These are phyloP conservation scores for Musa beccarii DNA, from an alignment of 176 grass and related monocot species.

Conservation along the genomic window DNA sequence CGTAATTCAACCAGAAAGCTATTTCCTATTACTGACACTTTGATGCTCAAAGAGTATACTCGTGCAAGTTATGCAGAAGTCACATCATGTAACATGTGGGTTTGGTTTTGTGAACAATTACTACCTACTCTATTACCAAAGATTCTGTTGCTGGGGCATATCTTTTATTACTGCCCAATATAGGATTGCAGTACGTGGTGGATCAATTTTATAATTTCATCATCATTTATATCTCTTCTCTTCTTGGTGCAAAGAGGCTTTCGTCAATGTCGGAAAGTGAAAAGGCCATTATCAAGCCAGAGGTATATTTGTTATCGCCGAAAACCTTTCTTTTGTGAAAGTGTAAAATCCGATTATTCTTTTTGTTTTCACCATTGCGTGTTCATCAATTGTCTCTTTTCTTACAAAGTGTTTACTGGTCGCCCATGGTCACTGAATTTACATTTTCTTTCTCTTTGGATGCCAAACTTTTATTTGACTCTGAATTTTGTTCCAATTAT, in stretches of 20 bases:
- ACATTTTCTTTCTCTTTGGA: neutral
- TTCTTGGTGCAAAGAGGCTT: neutral
- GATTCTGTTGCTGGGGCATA: neutral
- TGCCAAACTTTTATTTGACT: too few species aligned
- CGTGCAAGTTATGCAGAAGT: neutral
- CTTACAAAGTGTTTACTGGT: neutral
- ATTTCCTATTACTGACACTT: neutral
- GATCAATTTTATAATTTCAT: neutral
- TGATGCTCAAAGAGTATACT: neutral
- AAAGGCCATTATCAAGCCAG: constrained; percentile 9
- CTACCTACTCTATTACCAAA: neutral
- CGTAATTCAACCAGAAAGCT: too few species aligned
- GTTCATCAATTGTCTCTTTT: neutral
- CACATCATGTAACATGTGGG: neutral
- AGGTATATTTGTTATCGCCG: neutral
- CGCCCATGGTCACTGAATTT: neutral
- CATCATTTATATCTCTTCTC: neutral
- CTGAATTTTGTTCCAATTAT: neutral
- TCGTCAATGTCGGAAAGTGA: neutral
- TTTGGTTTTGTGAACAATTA: neutral
- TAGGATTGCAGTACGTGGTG: neutral
- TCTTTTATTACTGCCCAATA: neutral
- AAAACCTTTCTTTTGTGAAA: neutral
- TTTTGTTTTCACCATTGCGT: too few species aligned
- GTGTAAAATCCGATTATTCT: neutral